These are phyloP conservation scores for Mucor piriformis DNA, from an alignment of 371 early-diverging fungal species.

Conservation along the genomic window DNA sequence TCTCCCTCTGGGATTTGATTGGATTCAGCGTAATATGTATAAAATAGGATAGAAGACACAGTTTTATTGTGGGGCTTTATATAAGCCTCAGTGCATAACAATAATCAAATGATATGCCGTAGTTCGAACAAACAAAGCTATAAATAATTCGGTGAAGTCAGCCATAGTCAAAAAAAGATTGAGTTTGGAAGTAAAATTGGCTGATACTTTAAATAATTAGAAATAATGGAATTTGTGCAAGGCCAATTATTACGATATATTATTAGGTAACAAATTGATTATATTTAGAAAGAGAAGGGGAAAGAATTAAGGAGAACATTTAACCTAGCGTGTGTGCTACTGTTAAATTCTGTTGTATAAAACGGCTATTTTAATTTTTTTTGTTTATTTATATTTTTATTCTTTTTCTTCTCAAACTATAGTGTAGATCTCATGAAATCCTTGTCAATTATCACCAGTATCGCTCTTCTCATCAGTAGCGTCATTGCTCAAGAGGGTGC, in stretches of 20 bases:
- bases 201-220: no score
- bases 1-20: no score
- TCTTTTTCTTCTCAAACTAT: not conserved
- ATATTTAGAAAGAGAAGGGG: not conserved
- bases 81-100: no score
- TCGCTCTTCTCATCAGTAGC: conserved; percentile 17
- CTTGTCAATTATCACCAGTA: conserved; percentile 14
- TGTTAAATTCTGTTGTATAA: not conserved
- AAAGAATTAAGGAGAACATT: not conserved
- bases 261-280: conserved; percentile 3
- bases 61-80: no score
- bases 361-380: not conserved
- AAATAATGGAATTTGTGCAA: not conserved
- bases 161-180: no score
- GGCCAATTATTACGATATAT: not conserved
- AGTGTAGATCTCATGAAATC: conserved; percentile 16
- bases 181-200: no score
- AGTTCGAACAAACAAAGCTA: no score
- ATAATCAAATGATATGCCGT: no score
- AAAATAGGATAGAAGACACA: no score
- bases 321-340: not conserved
- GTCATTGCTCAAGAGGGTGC: conserved; percentile 46
- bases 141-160: no score
- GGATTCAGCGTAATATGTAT: no score
- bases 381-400: conserved; percentile 5